Base-by-base conservation (phyloP, 176 grass and related monocot species). In the Phragmites australis region DNA sequence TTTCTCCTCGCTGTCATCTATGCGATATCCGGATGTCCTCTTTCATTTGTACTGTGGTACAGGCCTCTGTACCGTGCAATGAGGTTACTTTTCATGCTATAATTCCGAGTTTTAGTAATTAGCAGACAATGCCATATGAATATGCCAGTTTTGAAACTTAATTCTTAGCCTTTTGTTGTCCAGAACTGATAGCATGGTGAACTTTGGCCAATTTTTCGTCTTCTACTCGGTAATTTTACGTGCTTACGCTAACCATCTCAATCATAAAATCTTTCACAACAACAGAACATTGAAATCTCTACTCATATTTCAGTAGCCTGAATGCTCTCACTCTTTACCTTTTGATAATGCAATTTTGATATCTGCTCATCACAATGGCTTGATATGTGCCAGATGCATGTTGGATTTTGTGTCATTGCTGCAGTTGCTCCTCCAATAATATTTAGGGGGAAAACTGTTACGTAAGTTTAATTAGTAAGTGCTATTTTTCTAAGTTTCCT, bases 11-110 rank as follows among this genome's bases (percentile, higher is more conserved):
- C 92, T 50, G 63, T 89, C 70, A 94, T 97, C 80, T 97, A 94
- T 75, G 90, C 86, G 9, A 79, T 94, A 74, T 91, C 63, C 23
- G 94, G 94, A 39, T 92, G 90, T 87, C 94, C 94, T 70, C 92
- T 97, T 77, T 97, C 94, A 55, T 97, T 89, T 72, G 76, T 94
- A 42, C 87, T 97, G 59, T 97, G 92, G 94, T 94, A 97, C 88
- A 89, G 83, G 54, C 92, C 92, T 81, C 79, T 97, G 70, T 97
- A 97, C 77, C 47, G 60, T 60, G 90, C 92, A 7, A 97, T 97
- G 94, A 90, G 89, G 94, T 97, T 82, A 78, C 52, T 40, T 49
- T 77, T 70, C 13, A 75, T 29, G 60, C 52, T 66, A 37, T 8
- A 58, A 46, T 52, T 68, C 54, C 14, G 62, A 62, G 2, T 70